phyloP scores from a whole-genome alignment of 192 early-diverging fungal species.

The Linnemannia hyalina region DNA sequence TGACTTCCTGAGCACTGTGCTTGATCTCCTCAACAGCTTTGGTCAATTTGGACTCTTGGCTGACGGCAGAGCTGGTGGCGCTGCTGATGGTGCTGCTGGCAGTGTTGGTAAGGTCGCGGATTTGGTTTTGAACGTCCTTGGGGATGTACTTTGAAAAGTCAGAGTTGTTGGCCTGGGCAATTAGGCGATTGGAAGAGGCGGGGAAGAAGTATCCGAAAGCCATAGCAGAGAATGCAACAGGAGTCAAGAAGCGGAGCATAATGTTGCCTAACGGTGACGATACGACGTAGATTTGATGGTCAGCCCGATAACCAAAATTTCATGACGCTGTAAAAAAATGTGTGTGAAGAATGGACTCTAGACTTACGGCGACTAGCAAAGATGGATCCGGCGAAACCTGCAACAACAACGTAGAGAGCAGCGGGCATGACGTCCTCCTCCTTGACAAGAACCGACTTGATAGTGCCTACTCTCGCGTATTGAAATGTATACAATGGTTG shows the following conservation, averaged over 20 bases:
- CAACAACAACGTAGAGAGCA: slow-evolving; percentile 52
- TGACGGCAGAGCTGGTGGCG: background rate
- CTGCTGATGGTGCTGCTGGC: slow-evolving; percentile 11
- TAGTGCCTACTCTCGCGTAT: slow-evolving; percentile 20
- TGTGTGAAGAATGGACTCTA: background rate
- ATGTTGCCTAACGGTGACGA: slow-evolving; percentile 26
- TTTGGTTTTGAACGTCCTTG: slow-evolving; percentile 48
- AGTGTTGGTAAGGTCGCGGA: slow-evolving; percentile 36
- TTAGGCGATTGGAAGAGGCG: slow-evolving; percentile 47
- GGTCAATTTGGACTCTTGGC: slow-evolving; percentile 24
- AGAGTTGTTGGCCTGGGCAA: slow-evolving; percentile 45
- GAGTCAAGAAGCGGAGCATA: slow-evolving; percentile 46
- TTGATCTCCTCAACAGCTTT: slow-evolving; percentile 42
- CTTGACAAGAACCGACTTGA: slow-evolving; percentile 56
- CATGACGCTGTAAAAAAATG: background rate
- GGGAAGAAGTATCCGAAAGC: slow-evolving; percentile 58
- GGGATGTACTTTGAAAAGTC: slow-evolving; percentile 50
- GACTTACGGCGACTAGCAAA: slow-evolving; percentile 46
- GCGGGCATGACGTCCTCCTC: slow-evolving; percentile 58
- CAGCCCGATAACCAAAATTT: background rate
- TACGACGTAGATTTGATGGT: background rate
- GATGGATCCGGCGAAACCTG: slow-evolving; percentile 54
- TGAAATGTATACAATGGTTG: background rate
- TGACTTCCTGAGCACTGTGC: slow-evolving; percentile 35
- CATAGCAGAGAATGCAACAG: slow-evolving; percentile 51